Evolutionary conservation across 1,284 basidiomycete genomes (phyloP).

Genomic region (Neolentinus lepideus): DNA sequence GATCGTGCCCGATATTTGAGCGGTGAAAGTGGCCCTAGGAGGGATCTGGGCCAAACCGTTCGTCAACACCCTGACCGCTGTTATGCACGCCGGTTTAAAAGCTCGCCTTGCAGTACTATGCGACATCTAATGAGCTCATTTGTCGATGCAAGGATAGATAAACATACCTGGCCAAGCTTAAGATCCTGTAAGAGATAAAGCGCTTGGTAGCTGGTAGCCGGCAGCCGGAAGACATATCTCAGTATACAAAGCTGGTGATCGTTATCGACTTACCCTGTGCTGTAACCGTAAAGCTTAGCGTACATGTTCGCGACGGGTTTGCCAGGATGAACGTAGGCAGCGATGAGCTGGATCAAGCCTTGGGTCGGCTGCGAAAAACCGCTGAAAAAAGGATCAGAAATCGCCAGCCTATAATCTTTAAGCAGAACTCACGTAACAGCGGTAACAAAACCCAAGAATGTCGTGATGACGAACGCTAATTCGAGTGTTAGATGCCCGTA

Average conservation of each 20-base stretch:
- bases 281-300: conserved; percentile 17
- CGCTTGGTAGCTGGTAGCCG: conserved; percentile 3
- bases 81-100: conserved; percentile 23
- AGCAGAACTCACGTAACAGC: conserved; percentile 18
- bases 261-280: conserved; percentile 10
- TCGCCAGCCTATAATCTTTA: not conserved
- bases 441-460: conserved; percentile 1
- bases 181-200: conserved; percentile 29
- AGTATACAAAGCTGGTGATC: too few relatives aligned
- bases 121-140: too few relatives aligned
- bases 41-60: conserved; percentile 25
- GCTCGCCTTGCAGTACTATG: conserved; percentile 21
- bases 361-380: conserved; percentile 16
- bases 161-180: conserved; percentile 27
- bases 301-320: conserved; percentile 38
- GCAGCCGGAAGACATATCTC: not conserved
- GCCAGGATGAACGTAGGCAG: conserved; percentile 30
- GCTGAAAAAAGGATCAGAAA: not conserved
- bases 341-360: conserved; percentile 26
- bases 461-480: conserved; percentile 1
- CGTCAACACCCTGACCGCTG: not conserved
- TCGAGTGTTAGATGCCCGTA: not conserved
- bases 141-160: not conserved
- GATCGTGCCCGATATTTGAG: conserved; percentile 33
- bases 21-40: conserved; percentile 34